Base-by-base conservation (phyloP, 495 filamentous ascomycete genomes). In the Lophiostoma macrostomum region DNA sequence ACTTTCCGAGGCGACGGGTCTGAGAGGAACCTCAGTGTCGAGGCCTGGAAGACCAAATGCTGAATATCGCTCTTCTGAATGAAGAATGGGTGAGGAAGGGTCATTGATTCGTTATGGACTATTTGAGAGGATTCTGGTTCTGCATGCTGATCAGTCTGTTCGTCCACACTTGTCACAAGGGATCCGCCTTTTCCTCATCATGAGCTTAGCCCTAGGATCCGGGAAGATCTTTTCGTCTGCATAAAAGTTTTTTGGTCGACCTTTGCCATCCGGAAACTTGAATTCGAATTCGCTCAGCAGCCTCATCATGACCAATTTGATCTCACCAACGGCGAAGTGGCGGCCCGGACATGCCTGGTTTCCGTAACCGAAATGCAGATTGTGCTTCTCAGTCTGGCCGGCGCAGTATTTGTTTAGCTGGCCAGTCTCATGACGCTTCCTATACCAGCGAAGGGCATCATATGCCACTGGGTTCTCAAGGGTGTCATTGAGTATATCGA, bases 341-440 rank as follows among this genome's bases (percentile, higher is more conserved):
- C 78, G 65, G 0, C 78, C 78, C 4, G 77, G 75, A 45, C 77
- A 80, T 0, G 81, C 78, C 45, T 83, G 76, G 29, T 65, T 44
- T 5, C 79, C 78, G 40, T 74, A 68, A 0, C 78, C 76, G 46
- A 79, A 81, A 0, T 58, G 64, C 5, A 74, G 64, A 47, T 73
- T 66, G 20, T 75, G 66, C 7, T 71, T 64, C 1, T 67, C 61
- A 8, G 78, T 35, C n/a, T 42, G 32, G 13, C 29, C 50, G 5
- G 29, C 27, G 1, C 22, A 30, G 23, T 60, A 42, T 12, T 44
- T 47, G 11, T 35, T 37, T 2, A 42, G 27, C 29, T 60, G 42
- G 11, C 50, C 56, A 4, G 49, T 23, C 4, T 30, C 23, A 13
- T 64, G 49, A 6, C 64, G 56, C 36, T 56, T 54, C 0, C 61